A percentile compares a stretch with the other conserved stretches of the same genome.
These are phyloP conservation scores for Monilinia polystroma DNA, from an alignment of 2,329 filamentous ascomycete species.

Conservation along the genomic window DNA sequence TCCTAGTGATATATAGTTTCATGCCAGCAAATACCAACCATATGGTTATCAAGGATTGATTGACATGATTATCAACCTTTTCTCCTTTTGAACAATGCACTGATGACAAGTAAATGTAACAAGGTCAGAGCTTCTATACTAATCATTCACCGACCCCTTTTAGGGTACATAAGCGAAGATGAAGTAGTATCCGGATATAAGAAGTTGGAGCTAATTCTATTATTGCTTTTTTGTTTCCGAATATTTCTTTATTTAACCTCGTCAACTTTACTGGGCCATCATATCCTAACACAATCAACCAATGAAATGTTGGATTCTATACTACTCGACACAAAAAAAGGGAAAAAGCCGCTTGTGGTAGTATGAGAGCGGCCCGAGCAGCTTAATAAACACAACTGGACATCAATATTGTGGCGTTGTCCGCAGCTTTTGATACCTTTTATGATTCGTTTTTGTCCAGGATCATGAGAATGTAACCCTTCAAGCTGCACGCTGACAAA, in stretches of 20 bases:
- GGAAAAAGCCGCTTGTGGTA: neutral
- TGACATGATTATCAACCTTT: neutral
- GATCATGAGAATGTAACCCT: too few species aligned
- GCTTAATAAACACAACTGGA: neutral
- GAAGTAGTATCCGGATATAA: neutral
- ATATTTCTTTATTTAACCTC: too few species aligned
- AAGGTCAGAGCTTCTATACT: neutral
- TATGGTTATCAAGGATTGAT: neutral
- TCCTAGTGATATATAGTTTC: neutral
- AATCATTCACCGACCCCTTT: neutral
- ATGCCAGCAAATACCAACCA: neutral
- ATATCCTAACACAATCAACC: neutral
- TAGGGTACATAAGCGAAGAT: slow-evolving; percentile 7
- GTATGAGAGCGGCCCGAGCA: neutral
- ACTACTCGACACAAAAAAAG: too few species aligned
- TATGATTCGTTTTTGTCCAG: neutral
- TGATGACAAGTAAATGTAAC: neutral
- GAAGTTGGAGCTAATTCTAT: too few species aligned
- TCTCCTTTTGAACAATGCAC: neutral
- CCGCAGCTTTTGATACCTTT: too few species aligned
- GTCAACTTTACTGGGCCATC: neutral
- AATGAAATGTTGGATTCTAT: neutral
- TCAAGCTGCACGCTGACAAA: slow-evolving; percentile 8
- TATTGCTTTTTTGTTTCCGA: too few species aligned
- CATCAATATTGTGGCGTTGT: too few species aligned